Evolutionary conservation across 192 early-diverging fungal genomes (phyloP), one percentile per base, ranked within the genome.

Genomic region (Coemansia sp.): DNA sequence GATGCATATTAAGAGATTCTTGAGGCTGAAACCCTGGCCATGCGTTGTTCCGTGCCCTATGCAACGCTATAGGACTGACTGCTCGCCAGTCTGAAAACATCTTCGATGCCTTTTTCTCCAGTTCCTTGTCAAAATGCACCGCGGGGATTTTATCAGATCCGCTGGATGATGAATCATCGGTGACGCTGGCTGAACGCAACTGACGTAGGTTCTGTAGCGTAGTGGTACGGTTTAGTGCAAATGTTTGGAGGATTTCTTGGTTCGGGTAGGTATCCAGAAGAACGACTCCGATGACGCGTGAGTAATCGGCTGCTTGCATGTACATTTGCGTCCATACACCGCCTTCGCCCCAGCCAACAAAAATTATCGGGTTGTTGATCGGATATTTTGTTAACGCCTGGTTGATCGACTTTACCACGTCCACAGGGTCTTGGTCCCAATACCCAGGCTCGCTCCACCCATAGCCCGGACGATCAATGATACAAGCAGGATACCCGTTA

Each of bases 371-470:
- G 51, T 76, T 75, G 48, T 60, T 63, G 51, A 80, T 72, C 31
- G 73, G 73, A 54, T 80, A 72, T 49, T 73, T 77, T 48, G 66
- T 66, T 52, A 84, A 62, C 17, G 77, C 83, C 57, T 77, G 71
- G 63, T 77, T 70, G 61, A 84, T 76, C 0, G 74, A 73, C 67
- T 84, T 65, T 25, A 84, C 77, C 0, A 84, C 83, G n/a, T 84
- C 74, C 7, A 54, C 36, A 4, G 83, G 83, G 50, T 70, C 61
- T 67, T 84, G 83, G 32, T 63, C 55, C 78, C 73, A 76, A 64
- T 81, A 81, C 49, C 83, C 83, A 0, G 83, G 78, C 54, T 80
- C 83, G 66, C 83, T 84, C 83, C 83, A 84, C 55, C 83, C 83
- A 54, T 84, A 84, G 6, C 83, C 83, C 17, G 83, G 83, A 49